Base-by-base conservation (phyloP, 345 rosid species). In the Acer saccharum region DNA sequence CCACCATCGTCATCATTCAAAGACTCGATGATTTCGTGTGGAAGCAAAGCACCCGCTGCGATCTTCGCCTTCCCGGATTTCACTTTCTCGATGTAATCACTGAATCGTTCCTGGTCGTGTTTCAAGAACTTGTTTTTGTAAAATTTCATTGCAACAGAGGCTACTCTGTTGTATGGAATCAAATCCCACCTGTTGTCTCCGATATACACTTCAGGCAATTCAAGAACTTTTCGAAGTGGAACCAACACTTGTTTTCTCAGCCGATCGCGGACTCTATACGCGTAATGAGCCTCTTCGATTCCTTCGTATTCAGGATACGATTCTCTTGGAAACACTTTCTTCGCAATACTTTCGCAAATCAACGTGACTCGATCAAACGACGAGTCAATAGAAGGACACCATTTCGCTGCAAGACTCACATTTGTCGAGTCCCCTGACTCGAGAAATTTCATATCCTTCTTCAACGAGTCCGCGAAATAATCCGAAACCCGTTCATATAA, bases 351-450 rank as follows among this genome's bases (percentile, higher is more conserved):
- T 78, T 89, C 95, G 67, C 93, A 88, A 2, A 91, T 72, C 78
- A 91, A 74, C 0, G 86, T 83, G 0, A 85, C 77, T 29, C 46
- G 63, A 81, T 91, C 94, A 21, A 87, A 91, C 0, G 93, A 86
- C 1, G 91, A 89, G 25, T 89, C 91, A 0, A 89, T 69, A 0
- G 91, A 93, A 0, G 94, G 93, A 29, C 94, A 91, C 93, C 97
- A 93, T 43, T 93, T 91, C 0, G 93, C 93, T 0, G 95, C 94
- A 0, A 93, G 87, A 71, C 92, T 83, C 43, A 91, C 57, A 69
- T 87, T 86, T 43, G n/a, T 77, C 0, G 73, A 6, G 17, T 82
- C 65, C 0, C 84, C 86, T 0, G 88, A 82, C 0, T 78, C 76
- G 65, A 86, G 69, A 6, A 61, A 71, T 72, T 58, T 72, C 69